Evolutionary conservation across 768 basidiomycete species (phyloP).

Genomic region (Trametes cingulata): DNA sequence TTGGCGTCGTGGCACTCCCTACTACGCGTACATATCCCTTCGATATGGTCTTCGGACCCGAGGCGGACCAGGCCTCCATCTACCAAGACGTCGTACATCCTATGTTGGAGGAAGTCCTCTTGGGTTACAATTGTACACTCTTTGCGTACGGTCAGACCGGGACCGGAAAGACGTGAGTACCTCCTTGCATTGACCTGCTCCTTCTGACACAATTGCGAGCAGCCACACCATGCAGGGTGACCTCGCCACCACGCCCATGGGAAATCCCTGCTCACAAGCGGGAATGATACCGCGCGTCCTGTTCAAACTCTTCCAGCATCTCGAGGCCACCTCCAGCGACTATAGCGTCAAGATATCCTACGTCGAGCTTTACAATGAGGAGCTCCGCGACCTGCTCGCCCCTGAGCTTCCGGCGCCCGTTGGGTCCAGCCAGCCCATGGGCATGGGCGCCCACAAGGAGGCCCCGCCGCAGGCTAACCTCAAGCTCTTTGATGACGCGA

Average conservation of each 20-base stretch:
- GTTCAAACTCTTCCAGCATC: conserved; percentile 86
- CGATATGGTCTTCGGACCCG: conserved; percentile 94
- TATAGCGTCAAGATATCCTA: conserved; percentile 94
- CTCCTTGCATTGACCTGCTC: neutral
- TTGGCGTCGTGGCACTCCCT: conserved; percentile 74
- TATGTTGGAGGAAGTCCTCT: conserved; percentile 90
- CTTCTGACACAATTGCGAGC: neutral
- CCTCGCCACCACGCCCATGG: conserved; percentile 75
- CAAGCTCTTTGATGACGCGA: conserved; percentile 92
- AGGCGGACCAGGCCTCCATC: conserved; percentile 92
- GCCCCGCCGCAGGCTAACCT: conserved; percentile 50
- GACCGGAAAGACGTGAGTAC: conserved; percentile 92
- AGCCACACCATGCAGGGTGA: conserved; percentile 99
- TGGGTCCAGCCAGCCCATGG: conserved; percentile 78
- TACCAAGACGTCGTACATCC: conserved; percentile 93
- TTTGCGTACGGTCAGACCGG: conserved; percentile 99
- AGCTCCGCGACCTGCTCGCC: conserved; percentile 90
- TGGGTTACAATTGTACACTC: conserved; percentile 95
- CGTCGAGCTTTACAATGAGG: conserved; percentile 97
- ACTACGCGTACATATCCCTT: conserved; percentile 89
- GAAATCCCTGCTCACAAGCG: conserved; percentile 84
- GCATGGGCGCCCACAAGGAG: conserved; percentile 57
- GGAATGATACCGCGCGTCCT: conserved; percentile 96
- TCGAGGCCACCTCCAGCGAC: conserved; percentile 76
- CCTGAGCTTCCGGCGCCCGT: conserved; percentile 71